Evolutionary conservation across 2,329 filamentous ascomycete genomes (phyloP).

Genomic region (Trichothecium roseum): DNA sequence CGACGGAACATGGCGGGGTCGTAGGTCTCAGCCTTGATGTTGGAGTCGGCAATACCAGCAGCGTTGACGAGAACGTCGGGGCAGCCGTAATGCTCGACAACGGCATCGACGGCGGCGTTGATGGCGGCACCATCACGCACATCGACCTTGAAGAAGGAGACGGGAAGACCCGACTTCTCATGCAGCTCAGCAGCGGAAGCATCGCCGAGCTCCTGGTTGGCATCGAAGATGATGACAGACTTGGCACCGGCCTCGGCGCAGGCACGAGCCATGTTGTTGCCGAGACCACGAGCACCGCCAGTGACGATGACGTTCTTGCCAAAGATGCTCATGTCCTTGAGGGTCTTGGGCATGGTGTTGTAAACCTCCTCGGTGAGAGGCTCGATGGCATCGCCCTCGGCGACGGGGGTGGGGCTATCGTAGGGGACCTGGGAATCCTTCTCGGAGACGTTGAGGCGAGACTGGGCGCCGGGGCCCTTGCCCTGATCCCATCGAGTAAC

Average conservation of each 20-base stretch:
- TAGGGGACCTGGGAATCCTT: conserved; percentile 29
- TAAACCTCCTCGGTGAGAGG: conserved; percentile 45
- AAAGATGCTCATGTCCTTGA: conserved; percentile 59
- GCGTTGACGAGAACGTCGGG: conserved; percentile 72
- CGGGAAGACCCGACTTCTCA: conserved; percentile 60
- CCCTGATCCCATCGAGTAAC: conserved; percentile 40
- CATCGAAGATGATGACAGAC: conserved; percentile 65
- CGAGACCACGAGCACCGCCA: conserved; percentile 66
- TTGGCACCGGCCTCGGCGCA: conserved; percentile 67
- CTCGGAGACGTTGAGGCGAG: conserved; percentile 41
- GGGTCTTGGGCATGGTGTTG: conserved; percentile 48
- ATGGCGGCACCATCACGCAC: conserved; percentile 63
- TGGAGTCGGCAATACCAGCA: conserved; percentile 72
- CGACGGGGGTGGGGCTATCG: conserved; percentile 24
- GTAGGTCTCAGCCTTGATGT: conserved; percentile 74
- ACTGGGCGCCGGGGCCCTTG: conserved; percentile 39
- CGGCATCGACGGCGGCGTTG: conserved; percentile 55
- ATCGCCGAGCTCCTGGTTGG: conserved; percentile 66
- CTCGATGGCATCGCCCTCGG: conserved; percentile 36
- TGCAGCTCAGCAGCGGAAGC: conserved; percentile 59
- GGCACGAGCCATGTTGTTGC: conserved; percentile 70
- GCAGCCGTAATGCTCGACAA: conserved; percentile 55
- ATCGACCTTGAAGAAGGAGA: conserved; percentile 70
- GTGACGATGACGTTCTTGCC: conserved; percentile 65
- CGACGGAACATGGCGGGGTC: conserved; percentile 66